Conservation (phyloP, 805 yeast genomes). For the Suhomyces faveliae region DNA sequence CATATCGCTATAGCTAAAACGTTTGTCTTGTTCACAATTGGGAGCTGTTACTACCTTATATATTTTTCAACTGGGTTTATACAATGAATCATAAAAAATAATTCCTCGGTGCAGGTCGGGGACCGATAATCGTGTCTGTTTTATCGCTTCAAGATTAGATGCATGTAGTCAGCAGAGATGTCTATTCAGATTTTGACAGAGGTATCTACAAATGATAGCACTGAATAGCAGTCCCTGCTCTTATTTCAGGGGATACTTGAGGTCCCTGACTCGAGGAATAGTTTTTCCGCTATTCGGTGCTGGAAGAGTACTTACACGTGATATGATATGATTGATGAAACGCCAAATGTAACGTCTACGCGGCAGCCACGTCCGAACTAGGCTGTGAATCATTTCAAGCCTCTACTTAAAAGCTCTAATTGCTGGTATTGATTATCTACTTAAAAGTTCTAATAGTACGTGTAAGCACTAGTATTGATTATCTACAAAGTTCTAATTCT, state of each 20-base stretch:
- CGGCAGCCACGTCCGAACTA: background rate
- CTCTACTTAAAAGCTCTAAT: too few relatives aligned
- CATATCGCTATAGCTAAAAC: constrained; percentile 3
- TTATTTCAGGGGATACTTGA: background rate
- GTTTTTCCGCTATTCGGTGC: background rate
- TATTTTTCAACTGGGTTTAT: background rate
- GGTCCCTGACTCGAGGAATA: background rate
- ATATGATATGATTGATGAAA: background rate
- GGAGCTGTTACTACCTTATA: background rate
- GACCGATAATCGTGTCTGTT: background rate
- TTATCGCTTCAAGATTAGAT: background rate
- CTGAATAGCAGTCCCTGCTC: background rate
- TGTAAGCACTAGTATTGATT: too few relatives aligned
- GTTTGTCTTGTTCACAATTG: background rate
- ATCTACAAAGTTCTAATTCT: too few relatives aligned
- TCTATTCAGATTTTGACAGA: background rate
- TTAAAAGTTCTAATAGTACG: too few relatives aligned
- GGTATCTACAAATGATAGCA: background rate
- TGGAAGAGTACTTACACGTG: background rate
- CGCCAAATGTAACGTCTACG: background rate
- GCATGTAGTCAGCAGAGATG: background rate
- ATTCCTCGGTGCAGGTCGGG: background rate
- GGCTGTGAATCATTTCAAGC: background rate
- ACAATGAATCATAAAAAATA: background rate
- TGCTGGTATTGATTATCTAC: background rate